phyloP scores from a whole-genome alignment of 176 grass and related monocot genomes.

The Ensete ventricosum region DNA sequence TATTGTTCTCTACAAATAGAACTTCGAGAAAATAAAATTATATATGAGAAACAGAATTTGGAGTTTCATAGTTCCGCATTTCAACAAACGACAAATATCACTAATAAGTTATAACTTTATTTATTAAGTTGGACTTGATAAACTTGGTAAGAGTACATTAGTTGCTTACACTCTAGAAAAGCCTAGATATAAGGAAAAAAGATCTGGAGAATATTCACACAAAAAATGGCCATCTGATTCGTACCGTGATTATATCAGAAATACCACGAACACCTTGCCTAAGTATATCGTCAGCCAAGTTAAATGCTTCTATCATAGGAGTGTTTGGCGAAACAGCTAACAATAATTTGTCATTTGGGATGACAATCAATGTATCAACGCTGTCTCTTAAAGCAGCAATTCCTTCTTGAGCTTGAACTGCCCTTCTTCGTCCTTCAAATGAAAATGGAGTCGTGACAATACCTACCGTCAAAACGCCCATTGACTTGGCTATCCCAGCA shows the following conservation, averaged over 20 bases:
- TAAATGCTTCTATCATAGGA: background rate
- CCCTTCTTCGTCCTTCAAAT: background rate
- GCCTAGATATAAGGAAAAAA: no score
- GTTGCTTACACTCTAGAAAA: no score
- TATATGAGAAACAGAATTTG: no score
- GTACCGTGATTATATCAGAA: constrained; percentile 21
- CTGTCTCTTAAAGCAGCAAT: background rate
- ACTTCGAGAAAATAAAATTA: no score
- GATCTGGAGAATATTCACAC: no score
- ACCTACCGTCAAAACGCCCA: background rate
- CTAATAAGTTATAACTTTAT: no score
- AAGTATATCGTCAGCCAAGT: constrained; percentile 23
- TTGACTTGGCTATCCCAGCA: background rate
- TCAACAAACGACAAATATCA: no score
- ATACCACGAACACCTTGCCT: constrained; percentile 21
- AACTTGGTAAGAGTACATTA: no score
- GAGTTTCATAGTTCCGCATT: no score
- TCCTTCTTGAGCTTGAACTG: background rate
- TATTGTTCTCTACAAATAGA: no score
- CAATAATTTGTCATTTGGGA: background rate
- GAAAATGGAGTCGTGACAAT: background rate
- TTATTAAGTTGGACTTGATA: no score
- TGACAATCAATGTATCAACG: background rate
- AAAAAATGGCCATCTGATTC: no score
- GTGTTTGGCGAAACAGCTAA: background rate